Evolutionary conservation across 176 grass and related monocot species (phyloP), one percentile per base, ranked within the genome.

Genomic region (Musa itinerans): DNA sequence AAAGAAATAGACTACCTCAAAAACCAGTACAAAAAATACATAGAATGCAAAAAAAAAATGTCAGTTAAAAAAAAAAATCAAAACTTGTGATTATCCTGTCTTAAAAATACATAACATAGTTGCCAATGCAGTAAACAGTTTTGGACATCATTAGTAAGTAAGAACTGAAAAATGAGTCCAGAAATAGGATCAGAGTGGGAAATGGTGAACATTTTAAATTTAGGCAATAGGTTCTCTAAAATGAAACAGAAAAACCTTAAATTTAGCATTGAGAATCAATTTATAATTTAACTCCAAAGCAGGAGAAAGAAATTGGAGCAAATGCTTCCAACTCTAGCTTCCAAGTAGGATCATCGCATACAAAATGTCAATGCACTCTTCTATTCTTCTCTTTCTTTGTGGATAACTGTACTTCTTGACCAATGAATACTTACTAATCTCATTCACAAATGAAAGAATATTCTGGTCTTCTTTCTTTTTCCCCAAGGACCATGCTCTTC

Each of bases 261-360:
- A 17, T 8, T 19, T n/a, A 61, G 57, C 8, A 17, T 61, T 43
- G 34, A 19, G 9, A 1, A 61, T 61, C n/a, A 1, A 20, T 61
- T n/a, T n/a, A n/a, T n/a, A n/a, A 15, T 61, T 61, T 61, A 61
- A 61, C 57, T 61, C 15, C 3, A 61, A 61, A 20, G 16, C 34
- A 61, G 57, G n/a, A 61, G 57, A 61, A 61, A 19, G 9, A 61
- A 61, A 57, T 16, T 16, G 17, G 4, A 57, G 57, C 90, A 79
- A 93, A 52, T 43, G 34, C 34, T 43, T 43, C 34, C 34, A 43
- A 43, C 34, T 43, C 34, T 43, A 43, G 34, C 34, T 43, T 43
- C 34, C 4, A 43, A 43, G 34, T 43, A 5, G 34, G 34, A 43
- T 43, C 34, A 43, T 43, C 34, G 6, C 34, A 43, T 5, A 43